Evolutionary conservation across 2,329 filamentous ascomycete genomes (phyloP).

Genomic region (Chaetomium sp.): DNA sequence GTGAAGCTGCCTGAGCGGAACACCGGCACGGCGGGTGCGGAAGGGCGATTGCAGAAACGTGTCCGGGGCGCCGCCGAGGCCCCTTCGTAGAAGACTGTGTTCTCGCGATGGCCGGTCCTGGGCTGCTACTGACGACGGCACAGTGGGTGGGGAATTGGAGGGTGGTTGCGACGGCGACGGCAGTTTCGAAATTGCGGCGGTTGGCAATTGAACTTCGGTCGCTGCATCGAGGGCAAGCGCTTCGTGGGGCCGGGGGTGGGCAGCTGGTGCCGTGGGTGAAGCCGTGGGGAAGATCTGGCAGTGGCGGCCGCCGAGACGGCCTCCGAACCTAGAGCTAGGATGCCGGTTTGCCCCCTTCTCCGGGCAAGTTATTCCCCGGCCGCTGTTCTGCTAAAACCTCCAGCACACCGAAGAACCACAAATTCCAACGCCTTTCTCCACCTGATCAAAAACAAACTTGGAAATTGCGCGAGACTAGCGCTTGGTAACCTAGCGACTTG

Average conservation of each 20-base stretch:
- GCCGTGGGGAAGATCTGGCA: conserved; percentile 50
- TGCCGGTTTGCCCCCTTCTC: conserved; percentile 23
- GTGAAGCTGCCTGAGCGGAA: conserved; percentile 46
- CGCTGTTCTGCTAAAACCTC: neutral
- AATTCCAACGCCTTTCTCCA: conserved; percentile 11
- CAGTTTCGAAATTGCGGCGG: conserved; percentile 36
- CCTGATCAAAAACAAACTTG: neutral
- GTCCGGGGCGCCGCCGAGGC: conserved; percentile 33
- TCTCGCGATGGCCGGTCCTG: conserved; percentile 29
- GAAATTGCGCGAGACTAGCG: neutral
- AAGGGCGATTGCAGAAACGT: conserved; percentile 46
- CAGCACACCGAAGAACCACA: neutral
- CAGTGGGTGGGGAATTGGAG: conserved; percentile 33
- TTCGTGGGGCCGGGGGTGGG: conserved; percentile 29
- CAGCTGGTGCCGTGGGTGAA: conserved; percentile 45
- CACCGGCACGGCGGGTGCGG: conserved; percentile 45
- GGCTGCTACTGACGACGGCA: conserved; percentile 27
- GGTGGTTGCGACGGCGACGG: conserved; percentile 41
- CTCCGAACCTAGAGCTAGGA: conserved; percentile 40
- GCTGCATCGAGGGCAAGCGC: conserved; percentile 39
- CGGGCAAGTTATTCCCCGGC: conserved; percentile 1
- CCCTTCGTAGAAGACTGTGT: conserved; percentile 33
- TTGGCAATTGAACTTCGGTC: conserved; percentile 11
- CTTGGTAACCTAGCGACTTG: neutral
- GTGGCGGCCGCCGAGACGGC: conserved; percentile 52